These are phyloP conservation scores for Anethum foeniculum DNA, from an alignment of 140 eudicot species.

Conservation along the genomic window DNA sequence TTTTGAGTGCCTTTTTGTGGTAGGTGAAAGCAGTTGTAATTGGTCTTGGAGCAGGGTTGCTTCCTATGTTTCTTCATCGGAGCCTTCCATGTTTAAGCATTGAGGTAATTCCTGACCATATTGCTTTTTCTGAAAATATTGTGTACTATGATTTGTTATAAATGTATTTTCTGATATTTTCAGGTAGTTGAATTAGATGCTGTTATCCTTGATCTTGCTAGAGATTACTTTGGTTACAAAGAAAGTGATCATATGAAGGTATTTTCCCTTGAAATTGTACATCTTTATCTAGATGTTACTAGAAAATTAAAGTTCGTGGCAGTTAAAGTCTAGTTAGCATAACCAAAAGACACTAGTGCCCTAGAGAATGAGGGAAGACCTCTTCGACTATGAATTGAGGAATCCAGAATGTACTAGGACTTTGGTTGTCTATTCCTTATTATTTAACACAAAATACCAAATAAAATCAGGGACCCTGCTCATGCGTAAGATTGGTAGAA, in stretches of 20 bases:
- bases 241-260: slow-evolving; percentile 82
- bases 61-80: slow-evolving; percentile 82
- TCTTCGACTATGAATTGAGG: neutral
- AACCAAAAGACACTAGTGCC: neutral
- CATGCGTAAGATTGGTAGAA: neutral
- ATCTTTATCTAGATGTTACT: neutral
- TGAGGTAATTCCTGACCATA: slow-evolving; percentile 43
- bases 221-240: slow-evolving; percentile 53
- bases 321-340: neutral
- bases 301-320: neutral
- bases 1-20: neutral
- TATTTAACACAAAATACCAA: neutral
- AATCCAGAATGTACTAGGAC: neutral
- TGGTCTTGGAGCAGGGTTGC: slow-evolving; percentile 97
- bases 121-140: neutral
- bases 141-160: slow-evolving; percentile 8
- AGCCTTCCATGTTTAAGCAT: slow-evolving; percentile 44
- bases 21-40: slow-evolving; percentile 75
- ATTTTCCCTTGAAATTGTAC: neutral
- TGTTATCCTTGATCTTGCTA: slow-evolving; percentile 59
- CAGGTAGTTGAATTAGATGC: slow-evolving; percentile 87
- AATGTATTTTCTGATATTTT: slow-evolving; percentile 10
- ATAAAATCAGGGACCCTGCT: neutral
- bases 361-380: neutral
- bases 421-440: neutral